Conservation (phyloP, 345 rosid genomes). For the Arabidopsis arenosa region DNA sequence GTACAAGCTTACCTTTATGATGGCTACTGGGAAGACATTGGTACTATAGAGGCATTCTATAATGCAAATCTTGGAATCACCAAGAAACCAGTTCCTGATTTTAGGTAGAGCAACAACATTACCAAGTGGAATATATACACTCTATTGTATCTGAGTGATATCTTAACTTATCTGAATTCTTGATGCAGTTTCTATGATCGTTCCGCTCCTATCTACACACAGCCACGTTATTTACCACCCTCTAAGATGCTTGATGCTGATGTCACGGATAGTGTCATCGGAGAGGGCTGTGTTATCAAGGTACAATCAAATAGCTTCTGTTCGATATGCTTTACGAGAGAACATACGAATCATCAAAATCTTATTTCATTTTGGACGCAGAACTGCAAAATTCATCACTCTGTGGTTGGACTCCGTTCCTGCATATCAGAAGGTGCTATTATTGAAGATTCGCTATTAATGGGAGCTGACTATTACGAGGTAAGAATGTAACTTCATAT, state of each 20-base stretch:
- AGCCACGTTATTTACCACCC: constrained; percentile 95
- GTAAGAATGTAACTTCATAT: constrained; percentile 42
- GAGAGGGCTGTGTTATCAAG: constrained; percentile 98
- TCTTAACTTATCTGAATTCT: constrained; percentile 4
- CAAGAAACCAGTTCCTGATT: constrained; percentile 92
- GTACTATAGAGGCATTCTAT: constrained; percentile 95
- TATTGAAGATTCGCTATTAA: constrained; percentile 80
- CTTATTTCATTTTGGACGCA: constrained; percentile 28
- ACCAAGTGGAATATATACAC: background rate
- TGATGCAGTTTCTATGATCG: constrained; percentile 88
- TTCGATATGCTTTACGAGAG: constrained; percentile 13
- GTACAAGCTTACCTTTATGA: constrained; percentile 97
- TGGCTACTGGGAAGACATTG: constrained; percentile 99
- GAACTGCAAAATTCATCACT: constrained; percentile 96
- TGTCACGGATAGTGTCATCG: constrained; percentile 94
- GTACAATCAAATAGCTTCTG: constrained; percentile 44
- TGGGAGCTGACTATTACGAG: constrained; percentile 99
- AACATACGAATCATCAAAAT: background rate
- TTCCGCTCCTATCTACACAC: constrained; percentile 94
- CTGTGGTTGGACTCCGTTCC: constrained; percentile 91
- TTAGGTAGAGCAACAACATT: constrained; percentile 57
- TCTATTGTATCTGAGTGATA: background rate
- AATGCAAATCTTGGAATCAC: constrained; percentile 96
- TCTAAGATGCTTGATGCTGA: constrained; percentile 99
- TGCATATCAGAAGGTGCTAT: constrained; percentile 97